Base-by-base conservation (phyloP, 306 rosid genomes). In the Acacia acuminata region DNA sequence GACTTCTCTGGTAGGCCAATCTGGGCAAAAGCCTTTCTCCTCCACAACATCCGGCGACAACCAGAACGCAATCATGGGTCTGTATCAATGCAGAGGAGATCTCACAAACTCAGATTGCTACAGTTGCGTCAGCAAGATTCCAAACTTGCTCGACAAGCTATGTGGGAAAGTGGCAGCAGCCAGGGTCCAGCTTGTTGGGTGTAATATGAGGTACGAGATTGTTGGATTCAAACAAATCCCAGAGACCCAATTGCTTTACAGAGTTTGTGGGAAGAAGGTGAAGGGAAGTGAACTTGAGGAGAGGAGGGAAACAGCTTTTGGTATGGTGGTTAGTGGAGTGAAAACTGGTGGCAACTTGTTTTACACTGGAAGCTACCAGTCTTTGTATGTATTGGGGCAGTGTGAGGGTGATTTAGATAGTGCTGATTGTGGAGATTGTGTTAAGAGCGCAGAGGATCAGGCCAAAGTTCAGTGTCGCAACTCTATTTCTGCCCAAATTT, bases 31-130 rank as follows among this genome's bases (percentile, higher is more conserved):
- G 76, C 27, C 75, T 53, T 94, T 88, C 89, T 85, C 63, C 87
- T 63, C 89, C 30, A 77, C 87, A 69, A 83, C 86, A 69, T 81
- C 84, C 2, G 97, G 97, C 3, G 88, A 82, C 3, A 85, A 80
- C 69, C 86, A 69, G 70, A 83, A 60, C 51, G 82, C 82, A 79
- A 78, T 94, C 19, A 81, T 76, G 71, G 97, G 94, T 22, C 63
- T 85, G 7, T 94, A 77, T 82, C 95, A 94, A 87, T 94, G 98
- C 88, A 82, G 95, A 76, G 98, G 97, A 7, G 98, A 94, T 85
- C 94, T 94, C 80, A 40, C 90, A 34, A 50, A 60, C 80, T 27
- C 71, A 22, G 77, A 83, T 27, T 94, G 98, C 86, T 65, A 76
- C 87, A 78, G 38, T 79, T 94, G 98, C 15, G 88, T 94, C 17